Evolutionary conservation across 148 eudicot genomes (phyloP), one percentile per base, ranked within the genome.

Genomic region (Rhododendron ovatum): DNA sequence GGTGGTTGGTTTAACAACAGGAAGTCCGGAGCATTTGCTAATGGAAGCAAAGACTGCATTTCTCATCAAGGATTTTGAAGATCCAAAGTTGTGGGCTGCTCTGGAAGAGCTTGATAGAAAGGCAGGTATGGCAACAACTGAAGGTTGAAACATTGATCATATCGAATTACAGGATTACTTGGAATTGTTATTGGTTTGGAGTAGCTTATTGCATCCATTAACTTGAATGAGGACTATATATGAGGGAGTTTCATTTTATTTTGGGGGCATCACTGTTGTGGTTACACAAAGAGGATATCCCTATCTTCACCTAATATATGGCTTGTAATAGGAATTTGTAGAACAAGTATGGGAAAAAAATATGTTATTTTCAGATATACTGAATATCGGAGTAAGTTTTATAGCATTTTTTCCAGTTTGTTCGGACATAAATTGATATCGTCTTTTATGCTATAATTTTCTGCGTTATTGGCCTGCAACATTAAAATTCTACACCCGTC

Each of bases 21-120:
- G 99, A 90, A 96, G 94, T 81, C 98, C 98, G 0, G 95, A 91
- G 67, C 83, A 82, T 63, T 59, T 92, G 51, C 85, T 96, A 80
- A 88, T 88, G 93, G 91, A 89, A 90, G 99, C 94, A 59, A 94
- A 92, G 28, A 95, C 98, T 48, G 82, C 92, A 9, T 87, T 96
- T 84, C 95, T 96, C 18, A 92, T 95, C 47, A 92, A 93, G 88
- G 92, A 94, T 84, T 96, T 94, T 41, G 96, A 88, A 75, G 98
- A 96, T 86, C 91, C 98, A 8, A 93, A 93, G 76, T 84, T 96
- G 59, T 96, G 99, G 99, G 94, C 91, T 84, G 98, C 94, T 83
- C 81, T 96, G 88, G 96, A 96, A 80, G 98, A 90, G 87, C 87
- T 95, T 65, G 96, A 91, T 61, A 92, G 88, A 85, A 90, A 90